phyloP scores from a whole-genome alignment of 768 basidiomycete genomes.

The Naganishia friedmannii region DNA sequence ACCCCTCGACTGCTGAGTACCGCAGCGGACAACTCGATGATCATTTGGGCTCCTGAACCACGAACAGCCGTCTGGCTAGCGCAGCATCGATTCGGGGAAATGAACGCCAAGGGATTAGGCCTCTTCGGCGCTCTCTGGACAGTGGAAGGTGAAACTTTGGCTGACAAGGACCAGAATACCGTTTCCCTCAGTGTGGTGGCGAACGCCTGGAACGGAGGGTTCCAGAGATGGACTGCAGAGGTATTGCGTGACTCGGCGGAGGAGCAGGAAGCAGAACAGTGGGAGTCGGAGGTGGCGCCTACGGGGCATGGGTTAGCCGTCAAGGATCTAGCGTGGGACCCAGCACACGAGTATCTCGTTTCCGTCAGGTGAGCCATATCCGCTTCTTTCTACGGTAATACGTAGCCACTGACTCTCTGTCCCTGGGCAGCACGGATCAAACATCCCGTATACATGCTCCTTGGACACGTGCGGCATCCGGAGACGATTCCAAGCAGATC shows the following conservation, averaged over 20 bases:
- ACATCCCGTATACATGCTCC: conserved; percentile 84
- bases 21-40: conserved; percentile 91
- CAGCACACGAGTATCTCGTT: conserved; percentile 76
- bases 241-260: conserved; percentile 57
- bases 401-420: not conserved
- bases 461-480: conserved; percentile 38
- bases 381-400: not conserved
- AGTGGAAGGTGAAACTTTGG: conserved; percentile 47
- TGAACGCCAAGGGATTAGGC: conserved; percentile 85
- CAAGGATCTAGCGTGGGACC: conserved; percentile 80
- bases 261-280: conserved; percentile 50
- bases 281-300: conserved; percentile 75
- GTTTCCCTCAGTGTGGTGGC: conserved; percentile 64
- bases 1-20: conserved; percentile 73
- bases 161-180: not conserved
- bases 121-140: conserved; percentile 90
- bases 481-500: not conserved
- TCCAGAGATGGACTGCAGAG: conserved; percentile 70
- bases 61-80: conserved; percentile 75
- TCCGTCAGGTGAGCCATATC: conserved; percentile 67
- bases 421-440: conserved; percentile 70
- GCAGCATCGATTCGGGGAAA: conserved; percentile 83
- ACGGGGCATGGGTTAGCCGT: conserved; percentile 82
- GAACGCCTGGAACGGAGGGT: conserved; percentile 92
- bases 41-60: conserved; percentile 75